Evolutionary conservation across 2,329 filamentous ascomycete species (phyloP).

Genomic region (Paracorniculantispora psalliotae): DNA sequence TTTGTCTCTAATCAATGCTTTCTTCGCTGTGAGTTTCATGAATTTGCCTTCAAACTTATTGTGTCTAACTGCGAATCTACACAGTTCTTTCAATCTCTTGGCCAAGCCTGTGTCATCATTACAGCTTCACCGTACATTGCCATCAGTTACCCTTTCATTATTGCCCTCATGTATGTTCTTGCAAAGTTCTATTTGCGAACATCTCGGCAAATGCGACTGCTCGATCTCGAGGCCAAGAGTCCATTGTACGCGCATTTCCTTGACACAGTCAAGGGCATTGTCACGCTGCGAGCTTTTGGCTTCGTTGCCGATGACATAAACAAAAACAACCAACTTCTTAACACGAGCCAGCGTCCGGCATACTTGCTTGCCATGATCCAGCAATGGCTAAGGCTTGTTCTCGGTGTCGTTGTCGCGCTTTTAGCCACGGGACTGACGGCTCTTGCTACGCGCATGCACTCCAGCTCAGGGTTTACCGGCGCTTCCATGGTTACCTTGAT

Average conservation of each 20-base stretch:
- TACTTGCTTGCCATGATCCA: slow-evolving; percentile 54
- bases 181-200: slow-evolving; percentile 54
- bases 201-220: slow-evolving; percentile 53
- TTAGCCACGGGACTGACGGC: slow-evolving; percentile 42
- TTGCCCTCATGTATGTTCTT: slow-evolving; percentile 38
- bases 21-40: slow-evolving; percentile 6
- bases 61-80: neutral
- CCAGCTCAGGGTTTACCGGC: slow-evolving; percentile 31
- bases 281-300: slow-evolving; percentile 51
- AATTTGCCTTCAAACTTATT: neutral
- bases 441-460: slow-evolving; percentile 37
- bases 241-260: slow-evolving; percentile 52
- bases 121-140: slow-evolving; percentile 39
- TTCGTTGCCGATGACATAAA: slow-evolving; percentile 41
- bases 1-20: slow-evolving; percentile 26
- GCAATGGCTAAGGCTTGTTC: slow-evolving; percentile 47
- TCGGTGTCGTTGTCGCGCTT: slow-evolving; percentile 43
- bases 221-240: slow-evolving; percentile 58
- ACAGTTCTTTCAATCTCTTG: slow-evolving; percentile 26
- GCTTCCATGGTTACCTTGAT: slow-evolving; percentile 34
- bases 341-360: slow-evolving; percentile 49
- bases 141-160: slow-evolving; percentile 45
- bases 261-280: slow-evolving; percentile 48
- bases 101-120: slow-evolving; percentile 44
- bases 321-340: slow-evolving; percentile 42